Percentiles rank a stretch among this genome's conserved stretches.
These are phyloP conservation scores for Ascomycota sp. DNA, from an alignment of 2,329 filamentous ascomycete species.

Conservation along the genomic window DNA sequence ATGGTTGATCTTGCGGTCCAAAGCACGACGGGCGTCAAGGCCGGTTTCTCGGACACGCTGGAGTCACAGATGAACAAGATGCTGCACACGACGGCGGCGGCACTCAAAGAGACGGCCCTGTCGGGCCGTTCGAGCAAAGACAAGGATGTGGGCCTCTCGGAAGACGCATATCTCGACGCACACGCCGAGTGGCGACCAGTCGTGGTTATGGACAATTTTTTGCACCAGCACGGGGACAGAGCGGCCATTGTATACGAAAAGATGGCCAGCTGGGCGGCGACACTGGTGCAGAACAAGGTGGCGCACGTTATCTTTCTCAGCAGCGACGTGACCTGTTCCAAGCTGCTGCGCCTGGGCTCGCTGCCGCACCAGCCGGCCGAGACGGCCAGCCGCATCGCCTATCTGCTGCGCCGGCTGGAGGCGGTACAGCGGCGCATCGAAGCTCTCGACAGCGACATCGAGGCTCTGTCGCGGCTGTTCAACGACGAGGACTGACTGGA, in stretches of 20 bases:
- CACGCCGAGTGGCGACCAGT: constrained; percentile 71
- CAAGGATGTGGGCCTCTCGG: constrained; percentile 48
- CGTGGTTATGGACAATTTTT: constrained; percentile 79
- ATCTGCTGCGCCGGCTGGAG: constrained; percentile 53
- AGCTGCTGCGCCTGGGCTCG: constrained; percentile 54
- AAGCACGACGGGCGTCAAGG: constrained; percentile 82
- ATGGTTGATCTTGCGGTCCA: constrained; percentile 84
- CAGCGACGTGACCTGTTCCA: constrained; percentile 72
- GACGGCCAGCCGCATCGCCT: constrained; percentile 44
- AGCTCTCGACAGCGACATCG: constrained; percentile 53
- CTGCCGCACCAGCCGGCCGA: constrained; percentile 53
- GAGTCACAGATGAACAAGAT: constrained; percentile 83
- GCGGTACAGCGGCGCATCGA: constrained; percentile 56
- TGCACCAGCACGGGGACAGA: constrained; percentile 52
- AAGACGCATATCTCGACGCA: constrained; percentile 77
- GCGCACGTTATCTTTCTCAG: constrained; percentile 92
- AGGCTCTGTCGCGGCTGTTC: constrained; percentile 45
- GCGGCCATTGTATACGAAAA: constrained; percentile 49
- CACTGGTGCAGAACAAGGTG: constrained; percentile 66
- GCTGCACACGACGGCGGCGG: constrained; percentile 59
- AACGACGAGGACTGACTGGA: constrained; percentile 11
- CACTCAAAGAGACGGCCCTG: constrained; percentile 59
- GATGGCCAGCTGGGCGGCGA: constrained; percentile 75
- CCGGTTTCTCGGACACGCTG: constrained; percentile 81
- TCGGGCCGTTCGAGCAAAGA: constrained; percentile 49